Percentiles rank a stretch among this genome's conserved stretches.
phyloP scores from a whole-genome alignment of 768 basidiomycete genomes.

The Trametes maxima region DNA sequence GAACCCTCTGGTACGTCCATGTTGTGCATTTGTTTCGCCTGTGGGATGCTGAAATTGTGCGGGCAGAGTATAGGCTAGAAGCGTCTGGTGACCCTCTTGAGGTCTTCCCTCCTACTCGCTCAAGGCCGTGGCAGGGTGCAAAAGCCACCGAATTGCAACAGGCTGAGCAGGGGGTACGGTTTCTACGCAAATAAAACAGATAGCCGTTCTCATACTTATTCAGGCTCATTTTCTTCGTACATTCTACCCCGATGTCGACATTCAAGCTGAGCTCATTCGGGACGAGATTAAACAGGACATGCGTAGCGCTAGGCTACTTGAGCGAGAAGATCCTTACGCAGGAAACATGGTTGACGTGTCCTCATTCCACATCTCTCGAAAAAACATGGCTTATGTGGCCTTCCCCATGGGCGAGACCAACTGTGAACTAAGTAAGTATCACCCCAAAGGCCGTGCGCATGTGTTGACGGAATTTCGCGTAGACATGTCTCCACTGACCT shows the following conservation, averaged over 20 bases:
- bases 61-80: conserved; percentile 36
- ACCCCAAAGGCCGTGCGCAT: not conserved
- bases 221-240: conserved; percentile 76
- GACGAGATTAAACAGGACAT: conserved; percentile 55
- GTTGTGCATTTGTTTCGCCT: not conserved
- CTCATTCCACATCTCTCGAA: conserved; percentile 31
- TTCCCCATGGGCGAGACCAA: conserved; percentile 69
- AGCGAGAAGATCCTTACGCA: conserved; percentile 55
- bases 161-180: conserved; percentile 66
- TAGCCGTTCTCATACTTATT: not conserved
- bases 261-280: conserved; percentile 67
- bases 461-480: conserved; percentile 2
- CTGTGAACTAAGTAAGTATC: conserved; percentile 59
- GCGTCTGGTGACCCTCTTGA: conserved; percentile 38
- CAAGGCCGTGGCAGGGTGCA: conserved; percentile 34
- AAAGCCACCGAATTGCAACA: conserved; percentile 40
- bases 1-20: conserved; percentile 31
- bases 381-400: conserved; percentile 39
- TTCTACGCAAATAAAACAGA: not conserved
- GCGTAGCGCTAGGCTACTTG: conserved; percentile 35
- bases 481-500: conserved; percentile 56
- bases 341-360: conserved; percentile 57
- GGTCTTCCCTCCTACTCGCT: conserved; percentile 58
- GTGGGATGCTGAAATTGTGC: not conserved
- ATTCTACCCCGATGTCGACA: conserved; percentile 70